Conservation (phyloP, 2,329 filamentous ascomycete genomes). For the Ophiostoma montium region DNA sequence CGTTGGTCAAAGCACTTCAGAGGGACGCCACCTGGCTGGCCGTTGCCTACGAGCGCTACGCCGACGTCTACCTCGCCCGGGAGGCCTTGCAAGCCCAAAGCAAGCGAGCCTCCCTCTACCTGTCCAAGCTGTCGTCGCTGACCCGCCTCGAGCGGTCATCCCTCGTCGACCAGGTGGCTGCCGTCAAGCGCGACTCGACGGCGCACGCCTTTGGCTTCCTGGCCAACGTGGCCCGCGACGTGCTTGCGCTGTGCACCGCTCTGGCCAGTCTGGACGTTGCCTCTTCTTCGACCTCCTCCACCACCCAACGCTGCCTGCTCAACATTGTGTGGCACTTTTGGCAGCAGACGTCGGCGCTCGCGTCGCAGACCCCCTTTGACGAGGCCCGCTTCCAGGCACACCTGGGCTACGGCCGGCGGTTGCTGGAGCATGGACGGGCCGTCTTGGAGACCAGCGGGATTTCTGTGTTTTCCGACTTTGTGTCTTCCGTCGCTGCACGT, state of each 20-base stretch:
- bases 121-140: slow-evolving; percentile 36
- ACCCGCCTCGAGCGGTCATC: slow-evolving; percentile 48
- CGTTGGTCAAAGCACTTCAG: slow-evolving; percentile 31
- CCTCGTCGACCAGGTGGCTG: slow-evolving; percentile 37
- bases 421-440: slow-evolving; percentile 11
- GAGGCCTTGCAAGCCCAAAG: slow-evolving; percentile 28
- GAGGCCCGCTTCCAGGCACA: slow-evolving; percentile 52
- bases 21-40: slow-evolving; percentile 30
- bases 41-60: slow-evolving; percentile 35
- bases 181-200: slow-evolving; percentile 47
- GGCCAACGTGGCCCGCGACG: slow-evolving; percentile 24
- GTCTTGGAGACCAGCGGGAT: neutral
- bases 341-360: slow-evolving; percentile 36
- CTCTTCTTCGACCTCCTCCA: neutral
- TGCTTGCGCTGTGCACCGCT: slow-evolving; percentile 15
- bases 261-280: neutral
- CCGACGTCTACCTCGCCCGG: slow-evolving; percentile 29
- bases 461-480: slow-evolving; percentile 20
- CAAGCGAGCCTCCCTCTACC: slow-evolving; percentile 22
- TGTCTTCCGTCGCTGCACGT: slow-evolving; percentile 24
- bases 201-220: slow-evolving; percentile 39
- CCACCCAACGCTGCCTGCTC: slow-evolving; percentile 17
- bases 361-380: slow-evolving; percentile 35
- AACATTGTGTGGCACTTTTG: slow-evolving; percentile 36
- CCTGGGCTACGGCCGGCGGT: slow-evolving; percentile 34